Evolutionary conservation across 805 yeast genomes (phyloP).

Genomic region (Jamesozyma gamospora): DNA sequence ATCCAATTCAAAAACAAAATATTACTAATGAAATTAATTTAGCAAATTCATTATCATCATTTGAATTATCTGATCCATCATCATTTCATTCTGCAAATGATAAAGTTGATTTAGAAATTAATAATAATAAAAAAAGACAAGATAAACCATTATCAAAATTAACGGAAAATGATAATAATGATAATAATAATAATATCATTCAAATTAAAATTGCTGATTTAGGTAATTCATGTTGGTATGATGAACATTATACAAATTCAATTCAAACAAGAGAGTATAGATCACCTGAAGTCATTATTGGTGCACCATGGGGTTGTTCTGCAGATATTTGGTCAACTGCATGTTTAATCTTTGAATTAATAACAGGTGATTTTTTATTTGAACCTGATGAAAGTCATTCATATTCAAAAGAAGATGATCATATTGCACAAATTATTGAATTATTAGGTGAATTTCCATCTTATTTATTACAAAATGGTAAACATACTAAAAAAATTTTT

Average conservation of each 20-base stretch:
- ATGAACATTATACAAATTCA: slow-evolving; percentile 75
- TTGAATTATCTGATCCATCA: slow-evolving; percentile 20
- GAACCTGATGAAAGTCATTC: slow-evolving; percentile 72
- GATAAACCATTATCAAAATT: not conserved
- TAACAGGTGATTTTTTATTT: slow-evolving; percentile 90
- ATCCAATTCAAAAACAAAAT: not conserved
- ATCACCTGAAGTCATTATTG: slow-evolving; percentile 77
- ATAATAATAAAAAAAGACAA: too few relatives aligned
- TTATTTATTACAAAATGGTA: slow-evolving; percentile 47
- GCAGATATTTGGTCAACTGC: slow-evolving; percentile 96
- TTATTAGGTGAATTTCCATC: slow-evolving; percentile 61
- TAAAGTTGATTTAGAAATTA: not conserved
- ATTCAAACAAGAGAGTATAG: slow-evolving; percentile 90
- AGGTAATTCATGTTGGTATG: slow-evolving; percentile 82
- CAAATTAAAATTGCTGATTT: slow-evolving; percentile 85
- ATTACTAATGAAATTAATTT: slow-evolving; percentile 10
- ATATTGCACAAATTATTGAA: slow-evolving; percentile 89
- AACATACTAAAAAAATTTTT: slow-evolving; percentile 53
- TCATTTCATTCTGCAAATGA: not conserved
- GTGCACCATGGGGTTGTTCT: slow-evolving; percentile 88
- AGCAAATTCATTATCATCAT: slow-evolving; percentile 33
- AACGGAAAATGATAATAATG: not conserved
- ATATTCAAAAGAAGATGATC: slow-evolving; percentile 88
- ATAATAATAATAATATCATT: slow-evolving; percentile 39
- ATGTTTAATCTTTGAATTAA: slow-evolving; percentile 77